Percentiles rank a stretch among this genome's conserved stretches.
These are phyloP conservation scores for Pinus albicaulis DNA, from an alignment of 75 land plant genomes.

Conservation along the genomic window DNA sequence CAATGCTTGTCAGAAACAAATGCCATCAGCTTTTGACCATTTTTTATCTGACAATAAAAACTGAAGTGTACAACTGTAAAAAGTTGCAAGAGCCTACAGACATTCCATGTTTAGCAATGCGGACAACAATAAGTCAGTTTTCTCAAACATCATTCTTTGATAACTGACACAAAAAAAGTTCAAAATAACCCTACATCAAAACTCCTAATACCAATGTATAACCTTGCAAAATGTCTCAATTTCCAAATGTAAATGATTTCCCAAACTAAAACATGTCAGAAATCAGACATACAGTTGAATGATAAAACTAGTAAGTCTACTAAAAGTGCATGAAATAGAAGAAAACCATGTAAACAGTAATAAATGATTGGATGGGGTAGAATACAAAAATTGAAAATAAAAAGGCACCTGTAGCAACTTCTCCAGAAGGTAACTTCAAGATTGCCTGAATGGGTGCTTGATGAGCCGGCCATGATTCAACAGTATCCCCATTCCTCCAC, in stretches of 20 bases:
- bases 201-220: background rate
- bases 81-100: background rate
- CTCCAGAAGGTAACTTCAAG: conserved; percentile 70
- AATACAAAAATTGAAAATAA: too few relatives aligned
- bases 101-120: background rate
- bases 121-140: background rate
- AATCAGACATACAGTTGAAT: background rate
- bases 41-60: background rate
- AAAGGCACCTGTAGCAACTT: conserved; percentile 74
- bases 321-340: background rate
- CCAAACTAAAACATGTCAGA: background rate
- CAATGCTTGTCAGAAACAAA: background rate
- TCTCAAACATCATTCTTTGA: background rate
- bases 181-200: too few relatives aligned
- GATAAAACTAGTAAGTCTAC: background rate
- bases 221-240: background rate
- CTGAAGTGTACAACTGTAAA: background rate
- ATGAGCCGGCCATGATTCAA: conserved; percentile 83
- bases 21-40: background rate
- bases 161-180: background rate
- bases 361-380: too few relatives aligned
- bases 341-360: background rate
- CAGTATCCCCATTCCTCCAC: conserved; percentile 71
- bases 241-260: background rate
- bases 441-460: conserved; percentile 81